Evolutionary conservation across 352 stramenopile species (phyloP).

Genomic region (Pythium apleroticum): DNA sequence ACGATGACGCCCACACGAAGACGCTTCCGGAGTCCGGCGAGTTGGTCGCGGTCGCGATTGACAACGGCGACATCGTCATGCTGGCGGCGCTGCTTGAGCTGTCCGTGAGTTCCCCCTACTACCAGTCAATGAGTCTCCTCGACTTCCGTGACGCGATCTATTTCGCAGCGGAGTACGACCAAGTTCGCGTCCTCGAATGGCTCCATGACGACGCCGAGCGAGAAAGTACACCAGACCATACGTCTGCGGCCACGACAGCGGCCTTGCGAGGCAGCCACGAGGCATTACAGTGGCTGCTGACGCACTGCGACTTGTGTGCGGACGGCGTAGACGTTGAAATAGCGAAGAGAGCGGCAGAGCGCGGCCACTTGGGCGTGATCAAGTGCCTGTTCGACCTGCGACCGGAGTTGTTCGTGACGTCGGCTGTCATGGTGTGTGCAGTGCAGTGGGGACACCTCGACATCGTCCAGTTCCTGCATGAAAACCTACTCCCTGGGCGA

Average conservation of each 20-base stretch:
- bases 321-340: not conserved
- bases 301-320: not conserved
- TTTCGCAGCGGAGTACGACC: not conserved
- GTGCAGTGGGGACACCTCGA: conserved; percentile 8
- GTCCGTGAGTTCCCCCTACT: conserved; percentile 14
- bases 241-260: not conserved
- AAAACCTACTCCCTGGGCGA: not conserved
- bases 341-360: not conserved
- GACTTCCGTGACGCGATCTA: conserved; percentile 9
- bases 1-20: not conserved
- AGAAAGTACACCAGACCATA: not conserved
- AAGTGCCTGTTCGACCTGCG: conserved; percentile 6
- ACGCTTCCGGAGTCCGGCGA: conserved; percentile 6
- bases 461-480: conserved; percentile 21
- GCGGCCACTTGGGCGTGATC: conserved; percentile 5
- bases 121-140: conserved; percentile 8
- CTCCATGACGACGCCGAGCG: not conserved
- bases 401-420: conserved; percentile 10
- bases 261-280: conserved; percentile 6
- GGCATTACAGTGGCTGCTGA: conserved; percentile 22
- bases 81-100: conserved; percentile 14
- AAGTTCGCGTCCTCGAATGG: conserved; percentile 8
- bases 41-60: conserved; percentile 16
- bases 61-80: conserved; percentile 11
- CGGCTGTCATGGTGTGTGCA: not conserved